phyloP scores from a whole-genome alignment of 805 yeast genomes.

The Ogataea henricii region DNA sequence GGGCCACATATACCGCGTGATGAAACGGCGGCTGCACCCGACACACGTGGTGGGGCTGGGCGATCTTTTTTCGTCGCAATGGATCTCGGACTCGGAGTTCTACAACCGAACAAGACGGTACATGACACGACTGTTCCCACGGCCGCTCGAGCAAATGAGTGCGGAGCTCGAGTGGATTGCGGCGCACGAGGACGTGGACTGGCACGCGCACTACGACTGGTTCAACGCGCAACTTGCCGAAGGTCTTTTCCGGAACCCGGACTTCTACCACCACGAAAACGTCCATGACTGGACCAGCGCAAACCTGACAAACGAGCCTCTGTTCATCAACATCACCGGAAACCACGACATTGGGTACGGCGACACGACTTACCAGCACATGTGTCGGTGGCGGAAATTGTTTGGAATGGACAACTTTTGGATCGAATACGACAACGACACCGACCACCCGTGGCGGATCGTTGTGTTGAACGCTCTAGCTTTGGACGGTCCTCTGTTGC shows the following conservation, averaged over 20 bases:
- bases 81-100: slow-evolving; percentile 90
- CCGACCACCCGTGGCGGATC: slow-evolving; percentile 77
- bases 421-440: slow-evolving; percentile 64
- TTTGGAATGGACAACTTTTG: slow-evolving; percentile 89
- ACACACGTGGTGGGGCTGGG: slow-evolving; percentile 88
- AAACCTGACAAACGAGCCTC: slow-evolving; percentile 51
- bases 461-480: slow-evolving; percentile 85
- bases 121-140: slow-evolving; percentile 66
- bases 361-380: slow-evolving; percentile 89
- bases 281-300: slow-evolving; percentile 64
- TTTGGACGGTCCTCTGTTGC: slow-evolving; percentile 87
- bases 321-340: slow-evolving; percentile 84
- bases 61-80: slow-evolving; percentile 89
- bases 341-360: slow-evolving; percentile 98
- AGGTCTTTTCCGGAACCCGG: slow-evolving; percentile 33
- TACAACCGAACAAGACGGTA: slow-evolving; percentile 75
- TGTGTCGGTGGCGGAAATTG: slow-evolving; percentile 69
- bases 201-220: slow-evolving; percentile 47
- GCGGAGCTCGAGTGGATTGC: slow-evolving; percentile 49
- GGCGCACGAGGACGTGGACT: slow-evolving; percentile 56
- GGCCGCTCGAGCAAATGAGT: slow-evolving; percentile 51
- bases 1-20: slow-evolving; percentile 75
- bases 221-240: slow-evolving; percentile 32
- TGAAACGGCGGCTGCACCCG: slow-evolving; percentile 68
- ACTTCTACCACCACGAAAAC: slow-evolving; percentile 53